These are phyloP conservation scores for Arabidopsis suecica DNA, from an alignment of 345 rosid species.

Conservation along the genomic window DNA sequence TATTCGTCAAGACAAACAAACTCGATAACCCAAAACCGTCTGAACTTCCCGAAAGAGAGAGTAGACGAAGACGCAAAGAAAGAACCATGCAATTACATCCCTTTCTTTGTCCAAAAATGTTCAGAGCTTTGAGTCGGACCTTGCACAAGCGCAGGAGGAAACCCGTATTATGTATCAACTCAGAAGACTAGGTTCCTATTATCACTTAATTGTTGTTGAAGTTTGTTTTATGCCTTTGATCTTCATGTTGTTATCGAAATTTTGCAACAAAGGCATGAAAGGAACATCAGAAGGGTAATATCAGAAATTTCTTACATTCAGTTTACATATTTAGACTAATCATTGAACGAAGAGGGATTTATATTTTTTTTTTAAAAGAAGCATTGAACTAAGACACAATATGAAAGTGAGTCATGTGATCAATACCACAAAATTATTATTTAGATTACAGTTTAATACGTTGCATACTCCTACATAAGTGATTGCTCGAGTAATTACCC, in stretches of 20 bases:
- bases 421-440: neutral
- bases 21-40: neutral
- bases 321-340: no score
- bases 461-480: slow-evolving; percentile 4
- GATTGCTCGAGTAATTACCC: no score
- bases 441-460: neutral
- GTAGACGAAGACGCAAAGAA: slow-evolving; percentile 16
- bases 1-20: slow-evolving; percentile 51
- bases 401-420: neutral
- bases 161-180: slow-evolving; percentile 16
- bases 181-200: slow-evolving; percentile 2
- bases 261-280: slow-evolving; percentile 22
- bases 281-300: neutral
- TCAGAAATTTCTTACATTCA: neutral
- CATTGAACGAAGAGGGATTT: neutral
- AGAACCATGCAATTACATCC: slow-evolving; percentile 3
- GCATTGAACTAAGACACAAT: neutral
- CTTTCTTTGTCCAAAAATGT: slow-evolving; percentile 39
- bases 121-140: slow-evolving; percentile 33
- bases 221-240: slow-evolving; percentile 18
- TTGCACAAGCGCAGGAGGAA: slow-evolving; percentile 17
- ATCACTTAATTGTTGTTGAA: neutral
- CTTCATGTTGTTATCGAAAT: slow-evolving; percentile 8
- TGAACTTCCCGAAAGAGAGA: slow-evolving; percentile 21
- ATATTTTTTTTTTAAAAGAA: neutral